These are phyloP conservation scores for Gossypium lobatum DNA, from an alignment of 441 rosid species.

Conservation along the genomic window DNA sequence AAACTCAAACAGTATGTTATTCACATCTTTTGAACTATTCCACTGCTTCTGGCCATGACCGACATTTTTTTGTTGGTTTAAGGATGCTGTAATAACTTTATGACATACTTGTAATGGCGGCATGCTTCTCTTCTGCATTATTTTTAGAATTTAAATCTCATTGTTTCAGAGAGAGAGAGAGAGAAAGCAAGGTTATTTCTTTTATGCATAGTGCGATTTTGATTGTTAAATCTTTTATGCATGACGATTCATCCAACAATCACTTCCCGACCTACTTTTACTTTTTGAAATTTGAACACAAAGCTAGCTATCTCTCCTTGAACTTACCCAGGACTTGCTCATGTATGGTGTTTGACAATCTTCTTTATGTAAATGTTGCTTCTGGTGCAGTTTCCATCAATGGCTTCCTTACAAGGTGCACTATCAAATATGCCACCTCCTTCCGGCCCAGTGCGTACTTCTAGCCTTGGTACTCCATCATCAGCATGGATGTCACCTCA, in stretches of 20 bases:
- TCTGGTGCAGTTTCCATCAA: constrained; percentile 66
- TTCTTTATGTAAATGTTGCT: constrained; percentile 6
- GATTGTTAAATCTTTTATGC: background rate
- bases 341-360: background rate
- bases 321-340: background rate
- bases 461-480: constrained; percentile 40
- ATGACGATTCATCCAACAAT: background rate
- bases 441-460: constrained; percentile 34
- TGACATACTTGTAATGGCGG: background rate
- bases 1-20: constrained; percentile 51
- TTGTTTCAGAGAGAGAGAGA: background rate
- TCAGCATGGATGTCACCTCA: constrained; percentile 54
- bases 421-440: constrained; percentile 42
- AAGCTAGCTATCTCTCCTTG: background rate
- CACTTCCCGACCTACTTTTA: background rate
- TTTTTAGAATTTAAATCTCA: background rate
- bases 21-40: constrained; percentile 11
- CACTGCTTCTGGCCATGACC: background rate
- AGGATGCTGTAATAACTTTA: background rate
- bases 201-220: background rate
- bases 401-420: constrained; percentile 63
- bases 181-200: background rate
- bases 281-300: background rate
- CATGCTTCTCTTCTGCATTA: background rate
- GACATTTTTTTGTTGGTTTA: background rate